Evolutionary conservation across 2,329 filamentous ascomycete genomes (phyloP).

Genomic region (Tolypocladium paradoxum): DNA sequence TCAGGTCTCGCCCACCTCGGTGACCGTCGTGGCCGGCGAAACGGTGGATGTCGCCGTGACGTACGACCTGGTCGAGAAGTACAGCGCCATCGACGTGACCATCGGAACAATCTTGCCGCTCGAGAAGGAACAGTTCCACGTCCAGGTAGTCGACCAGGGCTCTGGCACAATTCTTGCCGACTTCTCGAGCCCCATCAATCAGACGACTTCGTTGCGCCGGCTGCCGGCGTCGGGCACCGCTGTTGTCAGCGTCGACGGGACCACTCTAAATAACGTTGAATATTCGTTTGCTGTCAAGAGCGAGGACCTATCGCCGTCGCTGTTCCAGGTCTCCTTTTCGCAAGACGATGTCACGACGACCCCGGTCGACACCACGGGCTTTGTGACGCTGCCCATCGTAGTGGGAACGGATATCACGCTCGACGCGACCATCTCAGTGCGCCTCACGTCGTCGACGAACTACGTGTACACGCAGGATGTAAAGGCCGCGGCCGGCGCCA

Average conservation of each 20-base stretch:
- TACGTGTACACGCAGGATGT: background rate
- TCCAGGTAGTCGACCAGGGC: background rate
- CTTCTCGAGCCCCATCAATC: background rate
- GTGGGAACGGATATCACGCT: background rate
- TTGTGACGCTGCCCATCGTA: background rate
- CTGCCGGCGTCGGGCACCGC: background rate
- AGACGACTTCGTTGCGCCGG: background rate
- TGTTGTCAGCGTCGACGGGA: background rate
- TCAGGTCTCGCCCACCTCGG: background rate
- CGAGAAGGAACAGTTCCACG: background rate
- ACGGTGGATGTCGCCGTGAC: background rate
- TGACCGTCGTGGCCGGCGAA: background rate
- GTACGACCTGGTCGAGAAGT: background rate
- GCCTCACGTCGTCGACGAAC: background rate
- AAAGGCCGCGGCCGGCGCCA: background rate
- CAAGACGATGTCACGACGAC: background rate
- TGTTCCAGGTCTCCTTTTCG: background rate
- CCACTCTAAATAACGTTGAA: background rate
- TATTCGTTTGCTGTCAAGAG: background rate
- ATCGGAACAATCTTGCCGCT: background rate
- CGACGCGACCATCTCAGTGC: background rate
- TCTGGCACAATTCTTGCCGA: background rate
- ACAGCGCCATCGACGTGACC: conserved; percentile 1
- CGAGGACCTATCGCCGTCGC: background rate
- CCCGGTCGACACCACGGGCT: background rate